These are phyloP conservation scores for Chaetoceros tenuissimus DNA, from an alignment of 108 stramenopile species.

Conservation along the genomic window DNA sequence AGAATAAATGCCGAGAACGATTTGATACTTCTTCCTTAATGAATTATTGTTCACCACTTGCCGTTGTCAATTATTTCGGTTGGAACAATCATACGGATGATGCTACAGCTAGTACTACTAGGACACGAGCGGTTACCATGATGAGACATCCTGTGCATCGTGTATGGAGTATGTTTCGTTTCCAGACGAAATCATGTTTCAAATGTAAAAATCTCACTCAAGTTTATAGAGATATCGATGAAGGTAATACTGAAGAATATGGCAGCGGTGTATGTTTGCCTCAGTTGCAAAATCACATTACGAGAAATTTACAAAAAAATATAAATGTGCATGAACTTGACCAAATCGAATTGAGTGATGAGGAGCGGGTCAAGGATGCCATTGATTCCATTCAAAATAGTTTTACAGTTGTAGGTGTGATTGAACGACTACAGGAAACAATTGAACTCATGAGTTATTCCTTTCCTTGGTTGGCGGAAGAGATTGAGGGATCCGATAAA, in stretches of 20 bases:
- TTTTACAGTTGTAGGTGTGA: slow-evolving; percentile 67
- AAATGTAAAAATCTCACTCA: slow-evolving; percentile 48
- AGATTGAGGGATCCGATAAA: slow-evolving; percentile 4
- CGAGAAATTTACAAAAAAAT: slow-evolving; percentile 47
- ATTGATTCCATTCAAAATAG: slow-evolving; percentile 44
- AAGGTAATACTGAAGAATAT: slow-evolving; percentile 23
- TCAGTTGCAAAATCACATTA: slow-evolving; percentile 61
- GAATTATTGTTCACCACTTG: slow-evolving; percentile 64
- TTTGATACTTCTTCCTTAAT: slow-evolving; percentile 34
- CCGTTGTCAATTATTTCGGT: slow-evolving; percentile 42
- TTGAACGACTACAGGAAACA: slow-evolving; percentile 41
- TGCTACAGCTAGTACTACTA: background rate
- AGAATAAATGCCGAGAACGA: slow-evolving; percentile 9
- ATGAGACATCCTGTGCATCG: slow-evolving; percentile 72
- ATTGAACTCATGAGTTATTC: slow-evolving; percentile 31
- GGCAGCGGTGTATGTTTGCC: slow-evolving; percentile 20
- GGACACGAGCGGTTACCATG: slow-evolving; percentile 46
- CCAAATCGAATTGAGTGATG: slow-evolving; percentile 26
- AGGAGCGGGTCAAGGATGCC: slow-evolving; percentile 47
- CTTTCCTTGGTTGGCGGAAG: slow-evolving; percentile 62
- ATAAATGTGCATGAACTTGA: slow-evolving; percentile 32
- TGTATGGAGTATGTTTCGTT: slow-evolving; percentile 77
- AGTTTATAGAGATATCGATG: slow-evolving; percentile 39
- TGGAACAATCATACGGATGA: slow-evolving; percentile 24
- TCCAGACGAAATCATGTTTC: slow-evolving; percentile 54